These are phyloP conservation scores for Verticillium dahliae DNA, from an alignment of 2,329 filamentous ascomycete genomes.

Conservation along the genomic window DNA sequence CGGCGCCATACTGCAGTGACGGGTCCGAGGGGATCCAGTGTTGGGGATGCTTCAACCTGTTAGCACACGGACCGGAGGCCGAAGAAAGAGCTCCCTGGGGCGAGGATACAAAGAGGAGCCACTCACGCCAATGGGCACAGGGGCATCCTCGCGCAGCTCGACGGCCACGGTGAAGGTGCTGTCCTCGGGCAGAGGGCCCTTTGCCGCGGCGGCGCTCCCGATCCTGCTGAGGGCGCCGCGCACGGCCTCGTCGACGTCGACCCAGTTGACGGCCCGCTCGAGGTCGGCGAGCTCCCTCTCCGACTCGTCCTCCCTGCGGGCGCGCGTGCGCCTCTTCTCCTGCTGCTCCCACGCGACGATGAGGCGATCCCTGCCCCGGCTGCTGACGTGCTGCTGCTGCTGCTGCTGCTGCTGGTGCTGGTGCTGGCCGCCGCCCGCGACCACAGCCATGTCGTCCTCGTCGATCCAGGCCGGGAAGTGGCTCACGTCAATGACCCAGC, in stretches of 20 bases:
- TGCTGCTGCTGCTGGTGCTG: too few species aligned
- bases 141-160: constrained; percentile 57
- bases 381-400: neutral
- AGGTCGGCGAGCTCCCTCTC: constrained; percentile 11
- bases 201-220: constrained; percentile 49
- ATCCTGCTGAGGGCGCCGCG: constrained; percentile 60
- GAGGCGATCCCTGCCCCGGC: neutral
- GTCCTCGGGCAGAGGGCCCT: constrained; percentile 51
- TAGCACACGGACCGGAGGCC: neutral
- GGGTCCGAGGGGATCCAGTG: constrained; percentile 53
- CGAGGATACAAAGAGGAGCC: neutral
- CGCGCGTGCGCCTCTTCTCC: constrained; percentile 9
- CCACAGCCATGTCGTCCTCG: neutral
- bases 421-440: constrained; percentile 16
- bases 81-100: neutral
- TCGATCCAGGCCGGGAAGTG: constrained; percentile 40
- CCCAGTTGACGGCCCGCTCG: constrained; percentile 35
- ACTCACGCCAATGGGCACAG: constrained; percentile 52
- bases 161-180: constrained; percentile 74
- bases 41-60: constrained; percentile 43
- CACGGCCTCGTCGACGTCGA: constrained; percentile 66
- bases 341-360: neutral
- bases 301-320: constrained; percentile 16
- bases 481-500: constrained; percentile 55
- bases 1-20: constrained; percentile 31